A percentile compares a stretch with the other conserved stretches of the same genome.
Evolutionary conservation across 2,329 filamentous ascomycete species (phyloP).

Genomic region (Lanzia echinophila): DNA sequence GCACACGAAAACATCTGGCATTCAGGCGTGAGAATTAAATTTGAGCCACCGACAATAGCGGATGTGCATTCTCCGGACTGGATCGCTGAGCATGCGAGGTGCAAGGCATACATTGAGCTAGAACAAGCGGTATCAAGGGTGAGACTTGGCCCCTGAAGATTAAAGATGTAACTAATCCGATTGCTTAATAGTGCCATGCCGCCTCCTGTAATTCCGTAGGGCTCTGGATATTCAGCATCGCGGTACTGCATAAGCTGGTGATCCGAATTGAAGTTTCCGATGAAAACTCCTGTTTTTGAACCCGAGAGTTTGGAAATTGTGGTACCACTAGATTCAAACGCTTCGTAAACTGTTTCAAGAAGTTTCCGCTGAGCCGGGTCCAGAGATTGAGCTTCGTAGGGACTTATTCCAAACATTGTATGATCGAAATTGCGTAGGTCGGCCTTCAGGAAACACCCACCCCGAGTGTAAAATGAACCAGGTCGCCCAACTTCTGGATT

Average conservation of each 20-base stretch:
- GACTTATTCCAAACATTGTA: neutral
- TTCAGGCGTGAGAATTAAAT: constrained; percentile 13
- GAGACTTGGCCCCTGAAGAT: constrained; percentile 32
- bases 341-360: neutral
- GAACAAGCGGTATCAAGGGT: constrained; percentile 43
- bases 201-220: constrained; percentile 21
- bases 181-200: constrained; percentile 18
- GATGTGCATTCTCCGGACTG: constrained; percentile 32
- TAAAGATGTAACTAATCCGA: constrained; percentile 12
- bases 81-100: constrained; percentile 37
- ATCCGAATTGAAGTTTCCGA: constrained; percentile 13
- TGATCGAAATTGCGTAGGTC: constrained; percentile 21
- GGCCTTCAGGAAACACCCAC: constrained; percentile 19
- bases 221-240: constrained; percentile 18
- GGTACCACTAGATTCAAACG: neutral
- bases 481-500: constrained; percentile 11
- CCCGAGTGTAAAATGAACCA: constrained; percentile 8
- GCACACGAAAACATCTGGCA: constrained; percentile 24
- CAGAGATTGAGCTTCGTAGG: neutral
- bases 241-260: constrained; percentile 4
- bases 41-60: constrained; percentile 25
- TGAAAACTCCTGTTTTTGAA: constrained; percentile 15
- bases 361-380: constrained; percentile 3
- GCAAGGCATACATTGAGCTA: constrained; percentile 35
- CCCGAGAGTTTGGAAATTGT: constrained; percentile 10